Base-by-base conservation (phyloP, 371 early-diverging fungal species). In the Mortierella sp. region DNA sequence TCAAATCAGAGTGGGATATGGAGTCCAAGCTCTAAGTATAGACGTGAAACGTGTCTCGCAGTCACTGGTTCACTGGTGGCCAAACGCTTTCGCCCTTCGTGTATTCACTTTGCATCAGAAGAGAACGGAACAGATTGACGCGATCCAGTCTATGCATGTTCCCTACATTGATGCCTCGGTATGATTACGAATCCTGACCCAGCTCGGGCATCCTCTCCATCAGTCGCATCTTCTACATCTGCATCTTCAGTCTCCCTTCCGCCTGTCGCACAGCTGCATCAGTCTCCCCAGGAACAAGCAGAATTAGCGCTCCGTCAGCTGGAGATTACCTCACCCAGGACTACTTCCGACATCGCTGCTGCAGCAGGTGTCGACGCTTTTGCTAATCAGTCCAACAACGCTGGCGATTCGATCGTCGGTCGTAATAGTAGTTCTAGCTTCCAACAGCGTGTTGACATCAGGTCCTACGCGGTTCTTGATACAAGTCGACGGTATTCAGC, bases 111-210 rank as follows among this genome's bases (percentile, higher is more conserved):
- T 15, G n/a, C n/a, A n/a, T n/a, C n/a, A n/a, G n/a, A n/a, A n/a
- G n/a, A n/a, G n/a, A n/a, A n/a, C n/a, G n/a, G n/a, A n/a, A n/a
- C n/a, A n/a, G n/a, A n/a, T n/a, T n/a, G n/a, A 19, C 51, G 34
- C 51, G 51, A 9, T 53, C 39, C 26, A 9, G 6, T 53, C 39
- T 43, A 8, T 43, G 44, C 23, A 21, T 44, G 44, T 21, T n/a
- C 41, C 44, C 42, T 19, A 43, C 31, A 32, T 65, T 55, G 51
- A 66, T 73, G 73, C 50, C 9, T 59, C 67, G 73, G 57, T 56
- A 73, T 73, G 73, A 61, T 37, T 46, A 55, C 64, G n/a, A 57
- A 58, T 42, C 70, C 69, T 55, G 69, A 64, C 70, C 76, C 64
- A 27, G 39, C 60, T 26, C 56, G 70, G 76, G 63, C 76, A 55